phyloP scores from a whole-genome alignment of 768 basidiomycete genomes.

The Mycena filopes region DNA sequence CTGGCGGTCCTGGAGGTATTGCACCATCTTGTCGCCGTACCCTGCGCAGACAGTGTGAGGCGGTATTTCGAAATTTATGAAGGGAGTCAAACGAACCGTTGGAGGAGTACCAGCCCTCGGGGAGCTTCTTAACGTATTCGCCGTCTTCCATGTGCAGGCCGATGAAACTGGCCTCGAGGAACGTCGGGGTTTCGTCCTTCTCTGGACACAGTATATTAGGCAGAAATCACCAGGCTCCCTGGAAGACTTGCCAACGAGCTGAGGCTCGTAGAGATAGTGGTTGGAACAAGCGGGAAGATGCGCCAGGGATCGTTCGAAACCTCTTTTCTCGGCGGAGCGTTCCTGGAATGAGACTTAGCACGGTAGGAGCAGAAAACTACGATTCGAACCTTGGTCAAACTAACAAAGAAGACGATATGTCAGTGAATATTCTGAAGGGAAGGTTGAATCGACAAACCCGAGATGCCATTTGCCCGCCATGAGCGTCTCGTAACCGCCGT shows the following conservation, averaged over 20 bases:
- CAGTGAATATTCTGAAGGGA: not conserved
- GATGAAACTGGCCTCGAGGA: conserved; percentile 19
- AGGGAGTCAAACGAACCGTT: not conserved
- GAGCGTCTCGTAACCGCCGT: conserved; percentile 19
- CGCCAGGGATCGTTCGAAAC: conserved; percentile 13
- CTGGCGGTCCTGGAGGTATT: conserved; percentile 10
- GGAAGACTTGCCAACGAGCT: conserved; percentile 2
- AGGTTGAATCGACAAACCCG: not conserved
- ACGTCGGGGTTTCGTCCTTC: conserved; percentile 15
- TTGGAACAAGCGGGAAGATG: conserved; percentile 19
- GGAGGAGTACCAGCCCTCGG: conserved; percentile 17
- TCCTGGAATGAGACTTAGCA: not conserved
- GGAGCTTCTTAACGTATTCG: conserved; percentile 19
- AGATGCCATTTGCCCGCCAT: conserved; percentile 25
- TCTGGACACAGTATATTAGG: not conserved
- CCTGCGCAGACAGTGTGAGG: not conserved
- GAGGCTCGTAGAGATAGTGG: conserved; percentile 18
- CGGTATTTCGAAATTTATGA: no score
- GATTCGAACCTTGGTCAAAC: conserved; percentile 5
- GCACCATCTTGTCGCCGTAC: conserved; percentile 21
- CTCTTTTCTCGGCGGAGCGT: conserved; percentile 17
- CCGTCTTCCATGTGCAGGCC: conserved; percentile 25
- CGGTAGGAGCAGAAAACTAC: not conserved
- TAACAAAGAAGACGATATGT: not conserved
- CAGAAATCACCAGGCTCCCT: no score